Conservation (phyloP, 2,329 filamentous ascomycete species). For the Aspergillus sp. region DNA sequence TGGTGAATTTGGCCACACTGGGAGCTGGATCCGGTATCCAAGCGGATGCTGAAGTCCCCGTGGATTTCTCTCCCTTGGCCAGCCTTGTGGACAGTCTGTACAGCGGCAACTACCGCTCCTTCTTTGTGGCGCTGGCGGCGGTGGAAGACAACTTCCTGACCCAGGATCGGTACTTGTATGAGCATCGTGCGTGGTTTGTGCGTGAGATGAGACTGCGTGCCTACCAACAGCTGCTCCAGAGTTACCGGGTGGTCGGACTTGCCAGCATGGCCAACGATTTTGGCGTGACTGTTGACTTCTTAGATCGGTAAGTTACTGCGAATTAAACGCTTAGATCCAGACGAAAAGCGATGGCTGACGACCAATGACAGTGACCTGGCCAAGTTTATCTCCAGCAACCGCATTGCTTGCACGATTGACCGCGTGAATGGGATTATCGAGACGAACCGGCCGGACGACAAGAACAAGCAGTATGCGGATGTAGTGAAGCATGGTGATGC, state of each 20-base stretch:
- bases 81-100: constrained; percentile 89
- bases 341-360: constrained; percentile 13
- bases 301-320: constrained; percentile 70
- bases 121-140: constrained; percentile 83
- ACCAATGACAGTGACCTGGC: constrained; percentile 73
- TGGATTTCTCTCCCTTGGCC: constrained; percentile 87
- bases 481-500: constrained; percentile 97
- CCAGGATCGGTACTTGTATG: constrained; percentile 90
- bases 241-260: constrained; percentile 93
- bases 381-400: constrained; percentile 92
- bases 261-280: constrained; percentile 97
- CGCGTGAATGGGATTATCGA: constrained; percentile 96
- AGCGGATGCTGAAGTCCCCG: constrained; percentile 72
- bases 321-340: neutral
- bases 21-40: constrained; percentile 63
- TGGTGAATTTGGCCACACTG: constrained; percentile 84
- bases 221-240: constrained; percentile 95
- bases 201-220: constrained; percentile 95
- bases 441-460: constrained; percentile 95
- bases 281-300: constrained; percentile 91
- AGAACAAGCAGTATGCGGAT: constrained; percentile 99
- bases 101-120: constrained; percentile 87
- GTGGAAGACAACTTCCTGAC: constrained; percentile 94
- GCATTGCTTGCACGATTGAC: constrained; percentile 96
- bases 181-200: constrained; percentile 96